Evolutionary conservation across 768 basidiomycete genomes (phyloP), one percentile per base, ranked within the genome.

Genomic region (Russula ochroleuca): DNA sequence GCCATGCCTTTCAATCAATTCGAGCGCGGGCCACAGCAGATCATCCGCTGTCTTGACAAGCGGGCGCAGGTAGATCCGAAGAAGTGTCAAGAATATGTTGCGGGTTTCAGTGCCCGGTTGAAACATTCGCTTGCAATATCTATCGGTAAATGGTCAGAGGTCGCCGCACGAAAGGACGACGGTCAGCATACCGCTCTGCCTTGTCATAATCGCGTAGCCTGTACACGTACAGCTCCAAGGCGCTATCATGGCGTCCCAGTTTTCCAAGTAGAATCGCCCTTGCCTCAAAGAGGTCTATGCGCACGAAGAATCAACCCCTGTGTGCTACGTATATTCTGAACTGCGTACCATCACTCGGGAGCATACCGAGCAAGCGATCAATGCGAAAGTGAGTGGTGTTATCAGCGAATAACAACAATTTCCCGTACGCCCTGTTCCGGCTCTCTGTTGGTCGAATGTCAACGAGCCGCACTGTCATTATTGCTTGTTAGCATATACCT

Each of bases 161-260:
- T 33, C n/a, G 28, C n/a, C 11, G 9, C n/a, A 21, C 14, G n/a
- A 31, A 53, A 21, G 15, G 13, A 14, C 11, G 35, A 9, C 33
- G 21, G 10, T 40, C 31, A 21, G 72, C 87, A 67, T 69, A 95
- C 92, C 90, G 85, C 78, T 98, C 97, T 0, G 97, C 97, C 66
- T 93, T 93, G 31, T 75, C 65, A 72, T 88, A 93, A 70, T 95
- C 89, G 43, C 86, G 82, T 37, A 98, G 78, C 40, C 86, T 84
- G 71, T 98, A 89, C 7, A 95, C 94, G 72, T 98, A 99, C 15
- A 96, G 82, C 71, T 95, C 92, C n/a, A 98, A 82, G 0, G 96
- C 94, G 65, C 88, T 92, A 65, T 97, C 93, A 65, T 98, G 96
- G 59, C 92, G 85, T 1, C 90, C 93, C 64, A 98, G 80, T 50